Base-by-base conservation (phyloP, 139 green algal species). In the Ettlia oleoabundans region DNA sequence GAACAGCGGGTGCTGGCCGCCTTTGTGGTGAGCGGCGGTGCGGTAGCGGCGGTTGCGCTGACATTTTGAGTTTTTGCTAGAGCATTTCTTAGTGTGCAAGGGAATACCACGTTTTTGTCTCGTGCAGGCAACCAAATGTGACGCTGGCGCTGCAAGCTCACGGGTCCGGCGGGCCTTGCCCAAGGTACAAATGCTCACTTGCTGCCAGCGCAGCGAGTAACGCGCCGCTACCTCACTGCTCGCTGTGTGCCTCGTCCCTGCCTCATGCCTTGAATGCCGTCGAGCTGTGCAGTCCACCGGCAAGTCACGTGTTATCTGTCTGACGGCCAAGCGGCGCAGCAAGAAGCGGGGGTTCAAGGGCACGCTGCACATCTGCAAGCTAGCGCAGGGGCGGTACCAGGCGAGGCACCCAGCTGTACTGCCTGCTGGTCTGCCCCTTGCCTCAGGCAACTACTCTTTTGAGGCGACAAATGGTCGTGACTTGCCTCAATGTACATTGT, bases 301-400 rank as follows among this genome's bases (percentile, higher is more conserved):
- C 71, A 92, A 90, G 74, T 62, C 84, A 43, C 81, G 86, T 15
- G 76, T 92, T 19, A 65, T 92, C 22, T 91, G 86, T 84, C 35
- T 92, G 15, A 92, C 88, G 4, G 86, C 85, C 30, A 85, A 92
- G 73, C 77, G 88, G 2, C 76, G 88, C 69, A 75, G 42, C 47
- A 81, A 76, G 43, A 72, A 75, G 40, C 84, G 81, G 8, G 88
- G 84, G 19, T 92, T 91, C 81, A 89, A 86, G 69, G 81, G 82
- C 35, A 87, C 84, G 22, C 70, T 92, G 53, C 88, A 92, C 51
- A 52, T 89, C 3, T 88, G 73, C 73, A 92, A 92, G 76, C 33
- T 61, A 24, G 32, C 33, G 22, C 69, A 71, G 28, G 74, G 85
- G 24, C 38, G 51, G 8, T 88, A 86, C 66, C 84, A 88, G 84